Conservation (phyloP, 2,329 filamentous ascomycete genomes). For the Parastagonospora nodorum region DNA sequence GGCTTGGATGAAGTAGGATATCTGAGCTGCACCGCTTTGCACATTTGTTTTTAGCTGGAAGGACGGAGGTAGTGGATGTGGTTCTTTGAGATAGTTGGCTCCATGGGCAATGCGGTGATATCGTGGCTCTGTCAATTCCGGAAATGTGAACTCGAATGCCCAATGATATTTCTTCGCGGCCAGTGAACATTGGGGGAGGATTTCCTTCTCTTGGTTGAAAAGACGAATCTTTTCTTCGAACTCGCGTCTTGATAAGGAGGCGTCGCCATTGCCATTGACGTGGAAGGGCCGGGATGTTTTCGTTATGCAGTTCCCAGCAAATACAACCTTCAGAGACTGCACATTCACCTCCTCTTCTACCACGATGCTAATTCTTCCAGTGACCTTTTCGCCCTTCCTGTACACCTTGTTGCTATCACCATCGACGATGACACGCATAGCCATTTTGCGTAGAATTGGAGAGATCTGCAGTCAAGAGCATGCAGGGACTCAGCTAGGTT, state of each 20-base stretch:
- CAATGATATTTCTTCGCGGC: constrained; percentile 37
- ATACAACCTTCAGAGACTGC: constrained; percentile 34
- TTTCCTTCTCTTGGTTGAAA: constrained; percentile 34
- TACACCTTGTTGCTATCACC: constrained; percentile 37
- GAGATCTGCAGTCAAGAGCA: constrained; percentile 18
- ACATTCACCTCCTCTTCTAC: constrained; percentile 34
- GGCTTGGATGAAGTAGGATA: constrained; percentile 40
- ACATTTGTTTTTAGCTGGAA: constrained; percentile 33
- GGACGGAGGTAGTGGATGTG: constrained; percentile 41
- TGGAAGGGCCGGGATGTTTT: constrained; percentile 37
- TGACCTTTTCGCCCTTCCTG: constrained; percentile 39
- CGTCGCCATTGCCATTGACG: constrained; percentile 14
- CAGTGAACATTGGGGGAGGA: constrained; percentile 24
- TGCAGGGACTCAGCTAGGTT: constrained; percentile 36
- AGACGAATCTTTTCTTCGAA: constrained; percentile 37
- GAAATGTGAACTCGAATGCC: constrained; percentile 44
- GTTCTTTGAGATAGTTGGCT: constrained; percentile 34
- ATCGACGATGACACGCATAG: constrained; percentile 38
- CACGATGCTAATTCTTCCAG: constrained; percentile 37
- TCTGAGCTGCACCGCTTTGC: constrained; percentile 33
- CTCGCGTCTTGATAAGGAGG: constrained; percentile 20
- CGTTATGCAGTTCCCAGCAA: constrained; percentile 39
- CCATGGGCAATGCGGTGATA: constrained; percentile 34
- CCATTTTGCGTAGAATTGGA: constrained; percentile 26
- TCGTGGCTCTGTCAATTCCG: constrained; percentile 33